Evolutionary conservation across 192 early-diverging fungal genomes (phyloP), one percentile per base, ranked within the genome.

Genomic region (Umbelopsis sp.): DNA sequence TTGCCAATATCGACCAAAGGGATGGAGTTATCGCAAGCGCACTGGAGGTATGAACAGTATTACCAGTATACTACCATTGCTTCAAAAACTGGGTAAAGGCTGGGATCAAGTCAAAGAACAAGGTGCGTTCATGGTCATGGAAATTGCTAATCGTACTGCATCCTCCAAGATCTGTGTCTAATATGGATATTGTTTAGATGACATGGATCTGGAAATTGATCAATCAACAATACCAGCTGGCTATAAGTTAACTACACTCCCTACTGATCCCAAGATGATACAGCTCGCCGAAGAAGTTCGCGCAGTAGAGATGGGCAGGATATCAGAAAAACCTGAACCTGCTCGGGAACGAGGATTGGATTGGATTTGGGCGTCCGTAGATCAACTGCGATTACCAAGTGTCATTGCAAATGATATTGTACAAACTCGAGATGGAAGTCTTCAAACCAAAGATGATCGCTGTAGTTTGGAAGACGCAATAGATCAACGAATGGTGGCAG

Each of bases 401-500:
- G 59, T 83, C 0, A 45, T 79, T 34, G 82, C 77, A 6, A 81
- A 75, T 29, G 69, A 81, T 43, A 71, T 83, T 12, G 10, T 54
- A 2, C 9, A 71, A 24, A 71, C 45, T 9, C 53, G 67, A 41
- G 71, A 75, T 14, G 67, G 70, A 10, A 41, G 66, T 45, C 45
- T 72, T 21, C 72, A 68, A 38, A 50, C 32, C 5, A 67, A 44
- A 7, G 59, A 50, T 9, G 44, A 56, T 26, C 36, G 68, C 4
- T 41, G 56, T 50, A 73, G 74, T 51, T 36, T 80, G 8, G 65
- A 56, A 0, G 74, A 81, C 24, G 80, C 81, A 20, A 79, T 84
- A 52, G 68, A 80, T 24, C 84, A 86, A 41, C 72, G 82, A 3
- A 70, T 86, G 17, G 77, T 83, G 20, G 78, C 80, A 6, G 86